These are phyloP conservation scores for Canavalia ensiformis DNA, from an alignment of 306 rosid genomes.

Conservation along the genomic window DNA sequence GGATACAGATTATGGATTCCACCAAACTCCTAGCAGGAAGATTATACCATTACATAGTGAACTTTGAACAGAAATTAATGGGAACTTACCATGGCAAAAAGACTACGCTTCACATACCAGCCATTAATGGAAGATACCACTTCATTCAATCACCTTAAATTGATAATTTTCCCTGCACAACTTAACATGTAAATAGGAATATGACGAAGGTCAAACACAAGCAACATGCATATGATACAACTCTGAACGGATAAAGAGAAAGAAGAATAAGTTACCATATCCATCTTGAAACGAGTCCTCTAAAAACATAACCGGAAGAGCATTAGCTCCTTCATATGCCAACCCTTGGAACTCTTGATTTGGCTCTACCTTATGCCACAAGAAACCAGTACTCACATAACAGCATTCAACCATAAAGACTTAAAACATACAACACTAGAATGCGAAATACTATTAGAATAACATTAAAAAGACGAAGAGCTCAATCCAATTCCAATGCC, in stretches of 20 bases:
- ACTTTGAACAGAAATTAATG: conserved; percentile 26
- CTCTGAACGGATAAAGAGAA: conserved; percentile 5
- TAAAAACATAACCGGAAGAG: conserved; percentile 90
- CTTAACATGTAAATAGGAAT: conserved; percentile 63
- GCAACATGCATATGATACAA: conserved; percentile 18
- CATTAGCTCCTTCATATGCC: conserved; percentile 98
- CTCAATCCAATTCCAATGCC: neutral
- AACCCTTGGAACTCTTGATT: conserved; percentile 97
- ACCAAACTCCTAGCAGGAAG: neutral
- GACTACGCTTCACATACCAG: conserved; percentile 97
- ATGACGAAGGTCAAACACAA: conserved; percentile 48
- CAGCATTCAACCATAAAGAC: neutral
- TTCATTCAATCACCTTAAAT: conserved; percentile 88
- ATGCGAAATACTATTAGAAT: conserved; percentile 1
- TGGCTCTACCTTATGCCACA: conserved; percentile 94
- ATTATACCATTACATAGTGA: conserved; percentile 26
- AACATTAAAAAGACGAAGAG: neutral
- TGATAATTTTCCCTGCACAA: conserved; percentile 96
- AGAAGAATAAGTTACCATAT: conserved; percentile 68
- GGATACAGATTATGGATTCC: conserved; percentile 23
- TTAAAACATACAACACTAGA: neutral
- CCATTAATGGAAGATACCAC: conserved; percentile 87
- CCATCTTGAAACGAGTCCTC: conserved; percentile 87
- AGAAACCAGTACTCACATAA: conserved; percentile 50
- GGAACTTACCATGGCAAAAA: conserved; percentile 84